Conservation (phyloP, 371 early-diverging fungal genomes). For the Mucor saturninus region DNA sequence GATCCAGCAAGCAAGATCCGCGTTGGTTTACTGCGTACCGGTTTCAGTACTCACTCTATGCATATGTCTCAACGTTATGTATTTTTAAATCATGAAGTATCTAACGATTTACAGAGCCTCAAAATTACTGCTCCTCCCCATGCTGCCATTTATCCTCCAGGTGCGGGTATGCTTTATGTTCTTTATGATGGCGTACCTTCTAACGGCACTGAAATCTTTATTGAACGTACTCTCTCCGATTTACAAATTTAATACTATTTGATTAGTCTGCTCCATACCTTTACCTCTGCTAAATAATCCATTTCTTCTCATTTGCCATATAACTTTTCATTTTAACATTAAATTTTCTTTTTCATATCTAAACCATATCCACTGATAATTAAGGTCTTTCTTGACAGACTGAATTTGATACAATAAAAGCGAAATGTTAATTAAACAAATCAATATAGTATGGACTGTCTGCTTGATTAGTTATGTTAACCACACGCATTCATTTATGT, state of each 20-base stretch:
- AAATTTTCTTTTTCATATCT: no score
- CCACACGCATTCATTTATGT: no score
- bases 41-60: slow-evolving; percentile 70
- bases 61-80: slow-evolving; percentile 71
- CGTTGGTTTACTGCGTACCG: slow-evolving; percentile 52
- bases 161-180: slow-evolving; percentile 61
- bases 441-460: no score
- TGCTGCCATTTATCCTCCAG: slow-evolving; percentile 65
- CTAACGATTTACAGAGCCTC: slow-evolving; percentile 36
- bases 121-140: slow-evolving; percentile 61
- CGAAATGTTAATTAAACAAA: no score
- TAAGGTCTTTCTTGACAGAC: no score
- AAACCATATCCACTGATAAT: no score
- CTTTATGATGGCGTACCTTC: slow-evolving; percentile 64
- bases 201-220: slow-evolving; percentile 44
- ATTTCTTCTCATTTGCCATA: no score
- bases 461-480: no score
- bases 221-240: slow-evolving; percentile 29
- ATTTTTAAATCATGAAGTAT: slow-evolving; percentile 34
- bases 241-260: slow-evolving; percentile 25
- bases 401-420: no score
- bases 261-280: neutral
- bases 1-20: slow-evolving; percentile 39
- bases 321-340: no score
- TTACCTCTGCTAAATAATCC: neutral